phyloP scores from a whole-genome alignment of 2,329 filamentous ascomycete genomes.

The Setomelanomma holmii region DNA sequence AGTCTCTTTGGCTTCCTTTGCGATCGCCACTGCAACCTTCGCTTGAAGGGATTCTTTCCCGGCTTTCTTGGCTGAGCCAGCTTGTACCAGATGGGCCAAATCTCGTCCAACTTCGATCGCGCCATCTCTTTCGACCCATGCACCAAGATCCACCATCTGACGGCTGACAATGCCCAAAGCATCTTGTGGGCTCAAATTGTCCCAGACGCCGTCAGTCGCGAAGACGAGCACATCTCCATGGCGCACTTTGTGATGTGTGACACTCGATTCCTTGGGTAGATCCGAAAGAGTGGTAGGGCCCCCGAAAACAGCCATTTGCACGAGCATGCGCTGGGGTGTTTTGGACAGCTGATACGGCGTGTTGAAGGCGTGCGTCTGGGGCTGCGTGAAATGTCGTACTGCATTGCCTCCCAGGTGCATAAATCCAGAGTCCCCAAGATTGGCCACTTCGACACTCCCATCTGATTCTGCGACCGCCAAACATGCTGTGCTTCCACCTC shows the following conservation, averaged over 20 bases:
- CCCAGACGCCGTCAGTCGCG: constrained; percentile 93
- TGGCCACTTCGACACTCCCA: constrained; percentile 84
- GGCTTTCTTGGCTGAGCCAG: constrained; percentile 52
- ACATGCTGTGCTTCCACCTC: constrained; percentile 90
- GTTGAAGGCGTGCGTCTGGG: constrained; percentile 97
- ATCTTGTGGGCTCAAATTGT: constrained; percentile 92
- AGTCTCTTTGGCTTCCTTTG: constrained; percentile 81
- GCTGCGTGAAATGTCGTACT: constrained; percentile 80
- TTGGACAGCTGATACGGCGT: constrained; percentile 94
- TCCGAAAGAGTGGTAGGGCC: constrained; percentile 74
- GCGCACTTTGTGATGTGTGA: constrained; percentile 76
- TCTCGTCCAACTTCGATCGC: constrained; percentile 63
- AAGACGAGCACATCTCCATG: constrained; percentile 95
- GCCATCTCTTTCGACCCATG: constrained; percentile 69
- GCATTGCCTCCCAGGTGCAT: constrained; percentile 85
- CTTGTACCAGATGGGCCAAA: constrained; percentile 62
- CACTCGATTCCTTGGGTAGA: constrained; percentile 80
- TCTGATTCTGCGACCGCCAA: constrained; percentile 78
- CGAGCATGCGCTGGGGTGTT: constrained; percentile 79
- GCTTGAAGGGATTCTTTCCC: constrained; percentile 71
- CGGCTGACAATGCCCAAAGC: constrained; percentile 80
- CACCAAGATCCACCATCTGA: constrained; percentile 75
- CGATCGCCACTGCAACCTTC: constrained; percentile 78
- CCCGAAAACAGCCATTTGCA: constrained; percentile 83
- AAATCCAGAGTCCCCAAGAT: constrained; percentile 94